Base-by-base conservation (phyloP, 2,329 filamentous ascomycete species). In the Didymella segeticola region DNA sequence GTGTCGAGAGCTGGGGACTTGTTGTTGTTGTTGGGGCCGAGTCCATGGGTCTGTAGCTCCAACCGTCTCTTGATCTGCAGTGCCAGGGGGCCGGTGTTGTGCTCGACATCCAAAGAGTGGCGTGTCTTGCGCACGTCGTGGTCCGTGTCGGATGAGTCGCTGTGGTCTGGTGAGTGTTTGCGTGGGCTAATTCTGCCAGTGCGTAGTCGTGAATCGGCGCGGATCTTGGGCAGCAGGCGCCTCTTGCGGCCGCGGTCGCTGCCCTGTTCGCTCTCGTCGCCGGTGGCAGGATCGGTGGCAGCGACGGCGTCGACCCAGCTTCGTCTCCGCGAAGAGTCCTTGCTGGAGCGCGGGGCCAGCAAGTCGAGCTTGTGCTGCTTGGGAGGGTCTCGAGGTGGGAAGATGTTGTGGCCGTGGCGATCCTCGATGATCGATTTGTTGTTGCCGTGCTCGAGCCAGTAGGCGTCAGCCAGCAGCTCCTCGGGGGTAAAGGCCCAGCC, bases 401-500 rank as follows among this genome's bases (percentile, higher is more conserved):
- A 96, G 12, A 97, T 85, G 52, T 84, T 87, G 41, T 84, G 83
- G 67, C 91, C 91, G 65, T 90, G 80, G 12, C 87, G 86, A 73
- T 96, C 89, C 69, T 96, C 90, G 34, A 96, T 88, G 23, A 92
- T 80, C 46, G 82, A 82, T 71, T 93, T 96, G 74, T 97, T 92
- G 53, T 88, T 80, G 26, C 84, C 85, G 66, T 93, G 87, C 71
- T 97, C 91, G 19, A 96, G 78, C 95, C 95, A 99, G 67, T 93
- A 91, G 1, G 89, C 82, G 77, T 99, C 95, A 4, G 93, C 93
- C 39, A 98, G 79, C 73, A 97, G 83, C 70, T 98, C 93, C 50
- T 90, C 87, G 0, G 93, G 90, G 37, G 89, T 85, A 15, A 93
- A 85, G 31, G 85, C 83, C 95, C 95, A 98, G 68, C 96, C 92